Conservation (phyloP, 768 basidiomycete species). For the Cubamyces lactineus region DNA sequence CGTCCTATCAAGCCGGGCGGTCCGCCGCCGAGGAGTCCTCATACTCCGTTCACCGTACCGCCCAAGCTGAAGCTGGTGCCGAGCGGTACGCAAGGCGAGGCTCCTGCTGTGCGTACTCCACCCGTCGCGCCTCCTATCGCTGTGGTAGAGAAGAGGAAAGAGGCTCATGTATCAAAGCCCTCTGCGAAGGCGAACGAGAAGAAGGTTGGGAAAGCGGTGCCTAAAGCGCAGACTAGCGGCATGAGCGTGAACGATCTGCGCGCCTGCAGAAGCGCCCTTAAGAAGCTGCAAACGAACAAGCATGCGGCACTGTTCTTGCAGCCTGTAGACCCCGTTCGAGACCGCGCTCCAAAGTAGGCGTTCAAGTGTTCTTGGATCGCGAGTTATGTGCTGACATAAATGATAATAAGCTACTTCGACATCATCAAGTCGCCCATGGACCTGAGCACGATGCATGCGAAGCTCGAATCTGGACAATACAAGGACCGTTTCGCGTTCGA, state of each 20-base stretch:
- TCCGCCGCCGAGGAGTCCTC: constrained; percentile 37
- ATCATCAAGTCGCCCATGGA: constrained; percentile 96
- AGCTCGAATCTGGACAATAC: constrained; percentile 86
- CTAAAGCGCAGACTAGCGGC: constrained; percentile 75
- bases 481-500: constrained; percentile 82
- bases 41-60: constrained; percentile 36
- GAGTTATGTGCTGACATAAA: neutral
- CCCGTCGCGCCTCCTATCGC: constrained; percentile 15
- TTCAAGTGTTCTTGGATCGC: neutral
- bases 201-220: constrained; percentile 47
- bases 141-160: constrained; percentile 13
- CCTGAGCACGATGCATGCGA: constrained; percentile 83
- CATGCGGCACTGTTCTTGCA: constrained; percentile 75
- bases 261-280: constrained; percentile 74
- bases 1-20: constrained; percentile 41
- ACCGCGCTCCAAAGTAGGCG: constrained; percentile 80
- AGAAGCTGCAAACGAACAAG: constrained; percentile 79
- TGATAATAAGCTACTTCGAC: constrained; percentile 76
- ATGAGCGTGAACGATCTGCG: constrained; percentile 77
- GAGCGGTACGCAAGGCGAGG: constrained; percentile 32
- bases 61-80: constrained; percentile 65
- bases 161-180: constrained; percentile 24
- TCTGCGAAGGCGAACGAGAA: constrained; percentile 30
- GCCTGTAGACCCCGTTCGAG: constrained; percentile 96
- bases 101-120: constrained; percentile 36